Conservation (phyloP, 169 alveolate species). For the Plasmodium gonderi region DNA sequence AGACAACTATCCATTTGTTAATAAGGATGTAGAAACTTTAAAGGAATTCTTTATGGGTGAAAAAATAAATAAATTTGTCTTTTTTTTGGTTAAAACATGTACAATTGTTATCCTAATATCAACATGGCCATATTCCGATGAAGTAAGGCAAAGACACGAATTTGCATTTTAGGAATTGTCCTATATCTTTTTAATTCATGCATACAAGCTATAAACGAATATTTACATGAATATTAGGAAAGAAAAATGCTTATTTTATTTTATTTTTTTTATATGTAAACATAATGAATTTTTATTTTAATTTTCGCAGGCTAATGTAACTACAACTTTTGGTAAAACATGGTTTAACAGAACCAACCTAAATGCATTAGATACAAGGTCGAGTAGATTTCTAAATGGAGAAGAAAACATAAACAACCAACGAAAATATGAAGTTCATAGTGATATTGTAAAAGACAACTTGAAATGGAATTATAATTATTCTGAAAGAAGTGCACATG, state of each 20-base stretch:
- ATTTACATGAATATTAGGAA: neutral
- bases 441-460: neutral
- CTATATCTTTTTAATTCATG: neutral
- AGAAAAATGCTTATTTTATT: neutral
- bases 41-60: neutral
- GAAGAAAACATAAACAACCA: neutral
- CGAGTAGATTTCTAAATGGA: neutral
- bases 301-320: neutral
- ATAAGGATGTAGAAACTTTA: neutral
- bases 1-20: neutral
- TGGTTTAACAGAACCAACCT: neutral
- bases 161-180: neutral
- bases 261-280: neutral
- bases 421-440: neutral
- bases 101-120: neutral
- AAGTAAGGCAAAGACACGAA: neutral
- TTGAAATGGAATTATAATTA: neutral
- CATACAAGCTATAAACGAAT: neutral
- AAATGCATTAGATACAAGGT: constrained; percentile 4
- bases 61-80: neutral
- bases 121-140: neutral
- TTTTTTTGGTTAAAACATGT: neutral
- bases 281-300: neutral
- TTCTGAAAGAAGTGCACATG: neutral
- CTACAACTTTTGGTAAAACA: neutral